Percentiles rank a stretch among this genome's conserved stretches.
These are phyloP conservation scores for Saccharomyces hybrid DNA, from an alignment of 1,139 yeast species.

Conservation along the genomic window DNA sequence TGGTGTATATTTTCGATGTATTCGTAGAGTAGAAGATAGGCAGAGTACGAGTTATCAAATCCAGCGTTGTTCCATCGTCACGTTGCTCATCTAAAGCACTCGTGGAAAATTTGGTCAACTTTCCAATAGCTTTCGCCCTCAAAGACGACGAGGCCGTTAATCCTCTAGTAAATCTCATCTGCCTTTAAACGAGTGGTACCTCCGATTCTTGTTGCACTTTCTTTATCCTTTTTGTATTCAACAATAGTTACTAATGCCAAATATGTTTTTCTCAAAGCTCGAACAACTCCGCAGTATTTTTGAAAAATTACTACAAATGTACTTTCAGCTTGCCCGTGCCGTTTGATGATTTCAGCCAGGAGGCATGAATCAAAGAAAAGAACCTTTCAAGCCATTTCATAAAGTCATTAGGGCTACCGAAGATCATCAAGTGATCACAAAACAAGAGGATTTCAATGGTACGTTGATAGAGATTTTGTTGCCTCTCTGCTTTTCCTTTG, in stretches of 20 bases:
- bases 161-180: conserved; percentile 17
- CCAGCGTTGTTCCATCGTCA: conserved; percentile 12
- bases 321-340: not conserved
- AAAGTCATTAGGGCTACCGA: not conserved
- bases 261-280: not conserved
- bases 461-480: not conserved
- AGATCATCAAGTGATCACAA: not conserved
- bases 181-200: not conserved
- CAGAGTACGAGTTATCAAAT: conserved; percentile 20
- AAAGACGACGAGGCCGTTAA: conserved; percentile 30
- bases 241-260: conserved; percentile 57
- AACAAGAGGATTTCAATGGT: not conserved
- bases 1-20: conserved; percentile 27
- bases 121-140: conserved; percentile 54
- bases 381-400: not conserved
- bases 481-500: not conserved
- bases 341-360: not conserved
- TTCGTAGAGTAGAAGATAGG: conserved; percentile 26
- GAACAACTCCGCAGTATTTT: not conserved
- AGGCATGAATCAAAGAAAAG: not conserved
- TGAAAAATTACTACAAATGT: not conserved
- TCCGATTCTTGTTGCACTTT: not conserved
- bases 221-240: conserved; percentile 34
- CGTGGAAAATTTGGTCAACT: conserved; percentile 38
- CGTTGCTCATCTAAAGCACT: conserved; percentile 19